Conservation (phyloP, 805 yeast species). For the Wickerhamiella australiensis region DNA sequence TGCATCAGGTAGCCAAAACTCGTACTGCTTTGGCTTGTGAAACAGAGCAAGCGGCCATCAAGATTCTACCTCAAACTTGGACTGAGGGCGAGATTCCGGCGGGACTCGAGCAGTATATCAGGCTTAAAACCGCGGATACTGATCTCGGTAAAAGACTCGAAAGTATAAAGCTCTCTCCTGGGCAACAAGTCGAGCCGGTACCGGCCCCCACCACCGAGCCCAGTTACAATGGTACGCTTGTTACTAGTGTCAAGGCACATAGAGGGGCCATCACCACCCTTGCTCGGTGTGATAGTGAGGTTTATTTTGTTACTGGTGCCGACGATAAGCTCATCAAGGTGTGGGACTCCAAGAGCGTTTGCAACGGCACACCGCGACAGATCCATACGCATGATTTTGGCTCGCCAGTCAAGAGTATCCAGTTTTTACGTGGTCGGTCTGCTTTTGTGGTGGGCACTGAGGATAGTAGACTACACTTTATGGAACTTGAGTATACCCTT, state of each 20-base stretch:
- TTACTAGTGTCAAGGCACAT: slow-evolving; percentile 55
- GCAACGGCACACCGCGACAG: slow-evolving; percentile 38
- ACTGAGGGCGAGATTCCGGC: slow-evolving; percentile 13
- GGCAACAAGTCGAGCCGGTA: slow-evolving; percentile 29
- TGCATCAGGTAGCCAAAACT: slow-evolving; percentile 30
- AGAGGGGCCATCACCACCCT: slow-evolving; percentile 45
- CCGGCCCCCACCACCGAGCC: slow-evolving; percentile 21
- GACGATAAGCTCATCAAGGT: slow-evolving; percentile 58
- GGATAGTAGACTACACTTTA: slow-evolving; percentile 36
- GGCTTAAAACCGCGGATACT: not conserved
- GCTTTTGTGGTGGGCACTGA: slow-evolving; percentile 45
- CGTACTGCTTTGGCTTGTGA: not conserved
- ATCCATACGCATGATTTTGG: slow-evolving; percentile 26
- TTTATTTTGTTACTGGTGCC: slow-evolving; percentile 66
- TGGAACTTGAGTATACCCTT: slow-evolving; percentile 19
- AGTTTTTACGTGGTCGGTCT: slow-evolving; percentile 42
- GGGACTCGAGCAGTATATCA: slow-evolving; percentile 14
- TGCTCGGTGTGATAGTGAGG: slow-evolving; percentile 47
- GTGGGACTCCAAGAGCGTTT: slow-evolving; percentile 65
- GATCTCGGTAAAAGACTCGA: not conserved
- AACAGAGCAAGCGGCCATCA: not conserved
- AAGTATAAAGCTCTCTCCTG: not conserved
- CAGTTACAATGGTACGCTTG: slow-evolving; percentile 31
- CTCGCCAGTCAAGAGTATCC: slow-evolving; percentile 38
- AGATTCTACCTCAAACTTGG: slow-evolving; percentile 14